These are phyloP conservation scores for Neospora caninum DNA, from an alignment of 169 alveolate species.

Conservation along the genomic window DNA sequence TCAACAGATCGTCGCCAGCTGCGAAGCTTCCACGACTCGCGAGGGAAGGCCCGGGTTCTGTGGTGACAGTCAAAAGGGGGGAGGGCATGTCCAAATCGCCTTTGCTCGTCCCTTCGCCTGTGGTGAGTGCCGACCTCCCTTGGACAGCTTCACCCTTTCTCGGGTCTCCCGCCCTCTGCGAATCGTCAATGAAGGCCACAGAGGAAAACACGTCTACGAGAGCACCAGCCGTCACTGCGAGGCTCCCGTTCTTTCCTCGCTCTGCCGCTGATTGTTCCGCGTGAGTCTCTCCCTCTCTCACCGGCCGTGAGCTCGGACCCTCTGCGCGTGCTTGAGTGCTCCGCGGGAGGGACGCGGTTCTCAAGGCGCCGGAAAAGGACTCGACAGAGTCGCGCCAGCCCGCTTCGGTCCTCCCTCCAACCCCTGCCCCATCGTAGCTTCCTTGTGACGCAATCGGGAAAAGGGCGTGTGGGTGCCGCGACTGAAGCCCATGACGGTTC, in stretches of 20 bases:
- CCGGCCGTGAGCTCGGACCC: background rate
- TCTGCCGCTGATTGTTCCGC: background rate
- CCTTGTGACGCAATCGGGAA: no score
- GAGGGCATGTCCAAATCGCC: background rate
- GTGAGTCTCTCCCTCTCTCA: background rate
- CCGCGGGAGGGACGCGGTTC: background rate
- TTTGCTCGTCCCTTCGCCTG: background rate
- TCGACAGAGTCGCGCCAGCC: background rate
- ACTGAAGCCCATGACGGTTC: no score
- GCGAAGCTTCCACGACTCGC: background rate
- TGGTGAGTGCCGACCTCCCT: no score
- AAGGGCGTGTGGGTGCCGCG: no score
- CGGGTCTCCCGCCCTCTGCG: background rate
- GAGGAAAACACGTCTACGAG: background rate
- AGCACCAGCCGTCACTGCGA: background rate
- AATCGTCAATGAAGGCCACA: background rate
- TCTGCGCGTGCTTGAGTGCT: background rate
- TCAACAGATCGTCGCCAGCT: background rate
- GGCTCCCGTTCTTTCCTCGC: background rate
- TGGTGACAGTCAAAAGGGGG: background rate
- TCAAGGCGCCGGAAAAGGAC: background rate
- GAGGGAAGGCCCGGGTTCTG: background rate
- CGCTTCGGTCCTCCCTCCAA: background rate
- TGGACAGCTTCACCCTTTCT: no score
- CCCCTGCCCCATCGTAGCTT: background rate